Percentiles rank a stretch among this genome's conserved stretches.
phyloP scores from a whole-genome alignment of 1,284 basidiomycete species.

The Tilletia indica region DNA sequence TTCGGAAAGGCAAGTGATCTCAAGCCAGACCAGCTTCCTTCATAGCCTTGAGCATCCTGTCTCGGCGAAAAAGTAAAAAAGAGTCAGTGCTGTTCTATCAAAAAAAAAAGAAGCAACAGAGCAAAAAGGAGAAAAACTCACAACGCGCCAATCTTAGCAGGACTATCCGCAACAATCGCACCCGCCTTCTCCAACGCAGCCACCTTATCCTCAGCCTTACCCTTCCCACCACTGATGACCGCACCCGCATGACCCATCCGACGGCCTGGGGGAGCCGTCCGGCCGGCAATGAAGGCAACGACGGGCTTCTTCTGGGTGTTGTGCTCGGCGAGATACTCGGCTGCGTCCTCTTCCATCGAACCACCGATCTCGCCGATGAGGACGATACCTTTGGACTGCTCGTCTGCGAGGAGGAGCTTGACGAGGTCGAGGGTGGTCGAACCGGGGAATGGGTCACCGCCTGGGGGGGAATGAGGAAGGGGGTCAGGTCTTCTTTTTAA shows the following conservation, averaged over 20 bases:
- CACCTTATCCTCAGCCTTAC: slow-evolving; percentile 92
- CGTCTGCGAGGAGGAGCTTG: slow-evolving; percentile 93
- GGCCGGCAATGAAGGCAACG: slow-evolving; percentile 93
- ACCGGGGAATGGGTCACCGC: slow-evolving; percentile 95
- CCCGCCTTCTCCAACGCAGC: slow-evolving; percentile 89
- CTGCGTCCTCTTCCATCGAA: slow-evolving; percentile 98
- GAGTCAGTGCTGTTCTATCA: neutral
- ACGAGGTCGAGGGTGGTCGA: slow-evolving; percentile 93
- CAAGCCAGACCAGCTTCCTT: slow-evolving; percentile 45
- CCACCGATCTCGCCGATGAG: slow-evolving; percentile 99
- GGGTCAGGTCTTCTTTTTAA: neutral
- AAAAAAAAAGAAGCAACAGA: neutral
- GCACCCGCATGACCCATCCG: slow-evolving; percentile 84
- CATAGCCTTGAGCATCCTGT: slow-evolving; percentile 52
- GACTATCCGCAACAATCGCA: slow-evolving; percentile 88
- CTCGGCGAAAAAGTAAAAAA: neutral
- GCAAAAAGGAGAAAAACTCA: slow-evolving; percentile 62
- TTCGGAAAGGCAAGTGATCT: neutral
- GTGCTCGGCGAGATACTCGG: slow-evolving; percentile 87
- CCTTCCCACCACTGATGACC: slow-evolving; percentile 96
- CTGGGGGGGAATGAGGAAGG: neutral
- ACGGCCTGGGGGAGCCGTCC: slow-evolving; percentile 91
- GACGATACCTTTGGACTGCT: slow-evolving; percentile 74
- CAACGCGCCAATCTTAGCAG: slow-evolving; percentile 61
- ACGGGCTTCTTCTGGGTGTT: slow-evolving; percentile 96